A percentile compares a stretch with the other conserved stretches of the same genome.
These are phyloP conservation scores for Xylaria hypoxylon DNA, from an alignment of 2,329 filamentous ascomycete species.

Conservation along the genomic window DNA sequence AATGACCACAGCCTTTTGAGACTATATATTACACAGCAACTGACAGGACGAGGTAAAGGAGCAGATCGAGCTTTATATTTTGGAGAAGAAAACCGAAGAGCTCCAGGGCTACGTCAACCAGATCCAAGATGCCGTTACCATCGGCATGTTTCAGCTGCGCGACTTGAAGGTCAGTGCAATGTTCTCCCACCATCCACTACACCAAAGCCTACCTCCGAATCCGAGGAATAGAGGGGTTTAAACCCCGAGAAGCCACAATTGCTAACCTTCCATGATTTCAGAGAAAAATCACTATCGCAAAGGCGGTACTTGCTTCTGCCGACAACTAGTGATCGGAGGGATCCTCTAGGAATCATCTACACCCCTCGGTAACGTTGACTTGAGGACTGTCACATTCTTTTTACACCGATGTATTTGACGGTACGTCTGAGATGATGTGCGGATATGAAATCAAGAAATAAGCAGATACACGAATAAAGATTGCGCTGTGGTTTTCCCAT, in stretches of 20 bases:
- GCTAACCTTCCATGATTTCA: background rate
- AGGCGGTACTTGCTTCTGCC: background rate
- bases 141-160: conserved; percentile 23
- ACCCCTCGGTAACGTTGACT: too few relatives aligned
- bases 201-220: background rate
- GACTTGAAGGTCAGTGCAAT: conserved; percentile 26
- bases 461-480: conserved; percentile 17
- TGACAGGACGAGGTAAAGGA: conserved; percentile 9
- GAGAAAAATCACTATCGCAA: conserved; percentile 6
- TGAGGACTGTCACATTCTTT: background rate
- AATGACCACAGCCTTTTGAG: background rate
- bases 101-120: conserved; percentile 29
- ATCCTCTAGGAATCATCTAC: background rate
- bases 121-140: conserved; percentile 30
- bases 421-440: too few relatives aligned
- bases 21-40: background rate
- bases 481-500: conserved; percentile 29
- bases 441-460: background rate
- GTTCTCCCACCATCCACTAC: too few relatives aligned
- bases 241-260: background rate
- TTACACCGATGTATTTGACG: background rate
- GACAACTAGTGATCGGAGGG: background rate
- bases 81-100: conserved; percentile 20
- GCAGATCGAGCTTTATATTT: background rate
- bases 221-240: background rate